Evolutionary conservation across 2,329 filamentous ascomycete species (phyloP).

Genomic region (Scytalidium sp.): DNA sequence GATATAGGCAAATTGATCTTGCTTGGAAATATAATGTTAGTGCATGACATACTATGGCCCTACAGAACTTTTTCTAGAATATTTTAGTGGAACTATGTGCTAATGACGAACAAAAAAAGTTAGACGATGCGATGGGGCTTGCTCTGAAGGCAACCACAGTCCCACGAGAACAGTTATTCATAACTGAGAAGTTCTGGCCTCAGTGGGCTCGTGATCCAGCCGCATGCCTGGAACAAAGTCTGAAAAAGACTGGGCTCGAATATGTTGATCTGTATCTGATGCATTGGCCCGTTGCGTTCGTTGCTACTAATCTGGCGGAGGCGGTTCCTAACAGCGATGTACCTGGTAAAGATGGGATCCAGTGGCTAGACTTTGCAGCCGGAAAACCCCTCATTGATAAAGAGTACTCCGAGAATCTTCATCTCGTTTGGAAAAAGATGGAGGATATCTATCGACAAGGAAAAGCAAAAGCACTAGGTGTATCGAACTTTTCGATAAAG

Average conservation of each 20-base stretch:
- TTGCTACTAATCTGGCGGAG: background rate
- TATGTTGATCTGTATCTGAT: conserved; percentile 35
- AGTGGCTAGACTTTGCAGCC: background rate
- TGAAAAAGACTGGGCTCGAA: conserved; percentile 29
- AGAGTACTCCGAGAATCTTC: conserved; percentile 61
- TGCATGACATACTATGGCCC: background rate
- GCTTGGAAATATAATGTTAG: background rate
- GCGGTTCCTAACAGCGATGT: background rate
- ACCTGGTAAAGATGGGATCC: background rate
- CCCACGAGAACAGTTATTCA: conserved; percentile 33
- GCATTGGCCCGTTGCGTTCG: conserved; percentile 26
- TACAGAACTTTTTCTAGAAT: conserved; percentile 44
- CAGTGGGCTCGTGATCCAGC: conserved; percentile 29
- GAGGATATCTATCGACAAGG: conserved; percentile 24
- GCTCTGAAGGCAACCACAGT: conserved; percentile 46
- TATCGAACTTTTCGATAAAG: conserved; percentile 33
- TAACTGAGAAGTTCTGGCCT: conserved; percentile 60
- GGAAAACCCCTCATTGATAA: conserved; percentile 48
- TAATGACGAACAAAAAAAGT: conserved; percentile 24
- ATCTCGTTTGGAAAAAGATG: conserved; percentile 43
- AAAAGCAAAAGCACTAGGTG: conserved; percentile 20
- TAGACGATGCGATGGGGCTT: conserved; percentile 39
- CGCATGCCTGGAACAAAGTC: conserved; percentile 22
- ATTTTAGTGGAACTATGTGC: conserved; percentile 45
- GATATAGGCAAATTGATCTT: conserved; percentile 40